These are phyloP conservation scores for Mayamaea pseudoterrestris DNA, from an alignment of 108 stramenopile genomes.

Conservation along the genomic window DNA sequence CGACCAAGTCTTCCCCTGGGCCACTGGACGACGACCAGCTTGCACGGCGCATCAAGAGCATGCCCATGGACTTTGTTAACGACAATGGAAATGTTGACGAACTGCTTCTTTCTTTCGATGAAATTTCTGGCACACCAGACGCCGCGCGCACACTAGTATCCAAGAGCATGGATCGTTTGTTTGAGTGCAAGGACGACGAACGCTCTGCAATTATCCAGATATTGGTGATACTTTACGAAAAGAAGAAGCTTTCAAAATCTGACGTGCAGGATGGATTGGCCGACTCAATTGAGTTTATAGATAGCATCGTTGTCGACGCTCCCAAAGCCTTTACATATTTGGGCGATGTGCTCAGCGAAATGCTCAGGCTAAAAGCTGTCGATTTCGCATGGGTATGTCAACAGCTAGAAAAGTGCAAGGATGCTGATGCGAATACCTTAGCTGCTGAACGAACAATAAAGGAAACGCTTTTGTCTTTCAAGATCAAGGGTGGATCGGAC, in stretches of 20 bases:
- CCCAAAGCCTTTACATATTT: slow-evolving; percentile 49
- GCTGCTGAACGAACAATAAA: slow-evolving; percentile 14
- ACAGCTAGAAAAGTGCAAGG: slow-evolving; percentile 23
- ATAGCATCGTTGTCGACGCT: slow-evolving; percentile 43
- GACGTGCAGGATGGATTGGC: slow-evolving; percentile 39
- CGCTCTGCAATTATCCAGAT: slow-evolving; percentile 37
- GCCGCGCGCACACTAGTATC: slow-evolving; percentile 42
- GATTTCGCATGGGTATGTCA: slow-evolving; percentile 47
- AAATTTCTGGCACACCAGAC: slow-evolving; percentile 38
- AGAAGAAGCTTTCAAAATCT: slow-evolving; percentile 26
- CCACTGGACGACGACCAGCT: slow-evolving; percentile 40
- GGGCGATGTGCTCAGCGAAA: slow-evolving; percentile 37
- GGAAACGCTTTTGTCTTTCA: slow-evolving; percentile 4
- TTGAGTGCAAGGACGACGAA: slow-evolving; percentile 60
- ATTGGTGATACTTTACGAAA: slow-evolving; percentile 35
- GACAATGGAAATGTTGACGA: slow-evolving; percentile 46
- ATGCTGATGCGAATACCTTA: background rate
- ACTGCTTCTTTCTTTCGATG: slow-evolving; percentile 52
- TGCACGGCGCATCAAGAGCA: slow-evolving; percentile 43
- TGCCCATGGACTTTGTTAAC: slow-evolving; percentile 51
- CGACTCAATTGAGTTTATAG: slow-evolving; percentile 63
- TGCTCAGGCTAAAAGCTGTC: slow-evolving; percentile 36
- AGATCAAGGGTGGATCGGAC: slow-evolving; percentile 9
- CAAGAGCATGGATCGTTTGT: slow-evolving; percentile 31
- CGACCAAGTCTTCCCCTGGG: slow-evolving; percentile 7